These are phyloP conservation scores for Emericellopsis atlantica DNA, from an alignment of 2,329 filamentous ascomycete species.

Conservation along the genomic window DNA sequence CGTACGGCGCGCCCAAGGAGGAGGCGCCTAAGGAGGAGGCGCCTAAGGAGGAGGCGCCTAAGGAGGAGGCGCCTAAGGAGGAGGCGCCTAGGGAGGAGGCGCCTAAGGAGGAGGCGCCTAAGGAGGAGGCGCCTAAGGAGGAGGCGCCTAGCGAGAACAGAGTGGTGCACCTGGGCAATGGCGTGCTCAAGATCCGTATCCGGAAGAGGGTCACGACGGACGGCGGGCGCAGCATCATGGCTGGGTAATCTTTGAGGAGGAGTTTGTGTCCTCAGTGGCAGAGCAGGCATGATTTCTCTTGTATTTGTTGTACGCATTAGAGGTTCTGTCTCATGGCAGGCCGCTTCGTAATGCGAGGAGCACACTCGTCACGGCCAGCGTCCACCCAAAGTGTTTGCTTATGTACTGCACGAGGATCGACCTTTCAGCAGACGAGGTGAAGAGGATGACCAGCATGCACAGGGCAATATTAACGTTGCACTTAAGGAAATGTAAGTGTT, in stretches of 20 bases:
- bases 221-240: conserved; percentile 31
- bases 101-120: no score
- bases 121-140: neutral
- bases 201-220: conserved; percentile 28
- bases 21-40: neutral
- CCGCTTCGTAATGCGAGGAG: conserved; percentile 24
- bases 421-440: conserved; percentile 22
- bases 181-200: conserved; percentile 25
- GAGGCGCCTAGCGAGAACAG: neutral
- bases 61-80: neutral
- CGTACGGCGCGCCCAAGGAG: no score
- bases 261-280: no score
- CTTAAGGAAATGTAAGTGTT: no score
- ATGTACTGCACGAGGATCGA: conserved; percentile 25
- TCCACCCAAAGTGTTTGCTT: conserved; percentile 30
- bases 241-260: conserved; percentile 8
- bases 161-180: conserved; percentile 16
- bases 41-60: neutral
- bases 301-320: no score
- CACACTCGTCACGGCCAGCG: conserved; percentile 25
- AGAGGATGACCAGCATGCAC: conserved; percentile 23
- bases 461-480: conserved; percentile 21
- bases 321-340: no score
- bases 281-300: no score
- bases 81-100: no score